These are phyloP conservation scores for Cladosporium sp. DNA, from an alignment of 2,329 filamentous ascomycete genomes.

Conservation along the genomic window DNA sequence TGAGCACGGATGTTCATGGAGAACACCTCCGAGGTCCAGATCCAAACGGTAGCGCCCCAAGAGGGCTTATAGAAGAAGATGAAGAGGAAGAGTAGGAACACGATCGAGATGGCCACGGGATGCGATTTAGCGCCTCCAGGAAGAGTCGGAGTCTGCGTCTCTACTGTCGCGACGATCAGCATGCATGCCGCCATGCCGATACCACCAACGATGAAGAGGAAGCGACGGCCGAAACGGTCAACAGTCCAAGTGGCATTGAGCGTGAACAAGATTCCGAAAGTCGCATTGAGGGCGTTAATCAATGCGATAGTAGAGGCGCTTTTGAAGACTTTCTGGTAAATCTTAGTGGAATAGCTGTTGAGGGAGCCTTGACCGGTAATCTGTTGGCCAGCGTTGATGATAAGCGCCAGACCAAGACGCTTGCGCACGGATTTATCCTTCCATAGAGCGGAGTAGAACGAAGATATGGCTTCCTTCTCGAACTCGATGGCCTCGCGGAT, in stretches of 20 bases:
- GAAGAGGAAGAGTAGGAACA: slow-evolving; percentile 45
- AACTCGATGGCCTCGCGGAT: slow-evolving; percentile 66
- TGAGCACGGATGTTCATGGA: slow-evolving; percentile 67
- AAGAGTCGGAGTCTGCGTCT: slow-evolving; percentile 52
- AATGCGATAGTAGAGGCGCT: slow-evolving; percentile 56
- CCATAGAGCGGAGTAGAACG: slow-evolving; percentile 60
- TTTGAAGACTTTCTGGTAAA: slow-evolving; percentile 65
- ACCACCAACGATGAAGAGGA: slow-evolving; percentile 64
- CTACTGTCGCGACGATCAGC: slow-evolving; percentile 53
- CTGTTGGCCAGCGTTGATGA: slow-evolving; percentile 66
- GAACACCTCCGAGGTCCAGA: slow-evolving; percentile 64
- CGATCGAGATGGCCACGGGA: slow-evolving; percentile 60
- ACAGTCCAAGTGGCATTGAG: slow-evolving; percentile 34
- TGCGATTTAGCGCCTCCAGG: slow-evolving; percentile 49
- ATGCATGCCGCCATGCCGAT: slow-evolving; percentile 20
- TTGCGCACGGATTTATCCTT: slow-evolving; percentile 63
- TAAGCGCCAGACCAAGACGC: slow-evolving; percentile 57
- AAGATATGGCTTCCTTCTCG: slow-evolving; percentile 62
- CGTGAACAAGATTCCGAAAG: slow-evolving; percentile 66
- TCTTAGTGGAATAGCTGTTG: slow-evolving; percentile 66
- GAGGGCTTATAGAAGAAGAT: slow-evolving; percentile 52
- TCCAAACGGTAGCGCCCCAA: slow-evolving; percentile 65
- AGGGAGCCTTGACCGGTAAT: slow-evolving; percentile 66
- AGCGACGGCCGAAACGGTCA: slow-evolving; percentile 48
- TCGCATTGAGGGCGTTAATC: slow-evolving; percentile 70